These are phyloP conservation scores for Microdochium bolleyi DNA, from an alignment of 2,329 filamentous ascomycete genomes.

Conservation along the genomic window DNA sequence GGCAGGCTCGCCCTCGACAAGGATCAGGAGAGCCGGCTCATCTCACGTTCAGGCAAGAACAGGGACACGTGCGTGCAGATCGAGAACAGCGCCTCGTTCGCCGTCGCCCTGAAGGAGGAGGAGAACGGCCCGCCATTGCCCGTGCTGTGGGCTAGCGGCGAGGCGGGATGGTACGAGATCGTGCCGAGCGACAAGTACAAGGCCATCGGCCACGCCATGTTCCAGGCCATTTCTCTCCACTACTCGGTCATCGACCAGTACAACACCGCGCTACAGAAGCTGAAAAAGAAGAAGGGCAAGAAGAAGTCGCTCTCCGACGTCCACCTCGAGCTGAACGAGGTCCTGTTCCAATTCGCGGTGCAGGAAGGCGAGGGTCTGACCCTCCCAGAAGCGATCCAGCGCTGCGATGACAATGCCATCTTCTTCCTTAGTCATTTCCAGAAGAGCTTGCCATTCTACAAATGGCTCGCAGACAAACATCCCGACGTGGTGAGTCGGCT, in stretches of 20 bases:
- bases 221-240: constrained; percentile 55
- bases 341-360: constrained; percentile 25
- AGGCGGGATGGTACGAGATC: constrained; percentile 63
- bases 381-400: constrained; percentile 36
- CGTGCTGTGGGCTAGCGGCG: constrained; percentile 58
- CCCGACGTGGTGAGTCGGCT: constrained; percentile 16
- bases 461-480: constrained; percentile 34
- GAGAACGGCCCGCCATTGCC: constrained; percentile 26
- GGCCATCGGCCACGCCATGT: constrained; percentile 49
- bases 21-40: constrained; percentile 23
- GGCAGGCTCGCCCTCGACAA: constrained; percentile 47
- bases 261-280: constrained; percentile 23
- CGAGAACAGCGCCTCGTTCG: constrained; percentile 36
- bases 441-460: constrained; percentile 39
- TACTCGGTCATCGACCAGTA: constrained; percentile 56
- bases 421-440: constrained; percentile 46
- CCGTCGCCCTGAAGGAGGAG: constrained; percentile 43
- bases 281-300: constrained; percentile 13
- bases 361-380: background rate
- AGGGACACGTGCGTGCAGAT: constrained; percentile 42
- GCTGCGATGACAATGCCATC: constrained; percentile 38
- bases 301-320: constrained; percentile 21
- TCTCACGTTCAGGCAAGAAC: constrained; percentile 23
- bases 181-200: constrained; percentile 49
- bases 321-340: constrained; percentile 12